Base-by-base conservation (phyloP, 345 rosid genomes). In the Physaria fendleri region DNA sequence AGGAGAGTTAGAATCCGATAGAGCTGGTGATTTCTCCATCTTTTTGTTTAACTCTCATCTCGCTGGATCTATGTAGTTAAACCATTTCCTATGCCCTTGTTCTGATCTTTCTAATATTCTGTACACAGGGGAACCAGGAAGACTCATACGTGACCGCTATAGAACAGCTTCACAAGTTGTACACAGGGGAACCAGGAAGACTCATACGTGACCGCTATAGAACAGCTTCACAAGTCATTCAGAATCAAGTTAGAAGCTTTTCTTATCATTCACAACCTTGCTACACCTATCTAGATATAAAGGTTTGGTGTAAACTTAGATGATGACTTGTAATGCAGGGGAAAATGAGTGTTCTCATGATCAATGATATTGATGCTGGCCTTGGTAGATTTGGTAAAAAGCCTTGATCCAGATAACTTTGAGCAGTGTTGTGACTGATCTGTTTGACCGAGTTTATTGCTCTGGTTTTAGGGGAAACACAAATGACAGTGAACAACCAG, bases 91-190 rank as follows among this genome's bases (percentile, higher is more conserved):
- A 29, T 22, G 28, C 43, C 38, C 20, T 55, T 10, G 16, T 21
- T 22, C 24, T 34, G 4, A 29, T 45, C 18, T 47, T 30, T 65
- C 29, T 15, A 37, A 64, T 56, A 8, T 39, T 28, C 4, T 24
- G 29, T 44, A 23, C n/a, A 68, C 82, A 88, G 96, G 96, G 42
- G 96, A 88, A 75, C 98, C 98, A 0, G 96, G 98, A 48, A 85
- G 48, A 69, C 71, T 92, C 79, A 88, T 92, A 42, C 86, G 96
- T 23, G 98, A 85, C 59, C 98, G 98, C 30, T 92, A 88, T 46
- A 72, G 98, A 77, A 76, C 96, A 70, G 98, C 98, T 77, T 92
- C 98, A 73, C 95, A 85, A 88, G 93, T 92, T n/a, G n/a, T n/a
- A n/a, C n/a, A 68, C 82, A 88, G 96, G 96, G 42, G 96, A 88